A percentile compares a stretch with the other conserved stretches of the same genome.
phyloP scores from a whole-genome alignment of 345 rosid species.

The Linum lewisii region DNA sequence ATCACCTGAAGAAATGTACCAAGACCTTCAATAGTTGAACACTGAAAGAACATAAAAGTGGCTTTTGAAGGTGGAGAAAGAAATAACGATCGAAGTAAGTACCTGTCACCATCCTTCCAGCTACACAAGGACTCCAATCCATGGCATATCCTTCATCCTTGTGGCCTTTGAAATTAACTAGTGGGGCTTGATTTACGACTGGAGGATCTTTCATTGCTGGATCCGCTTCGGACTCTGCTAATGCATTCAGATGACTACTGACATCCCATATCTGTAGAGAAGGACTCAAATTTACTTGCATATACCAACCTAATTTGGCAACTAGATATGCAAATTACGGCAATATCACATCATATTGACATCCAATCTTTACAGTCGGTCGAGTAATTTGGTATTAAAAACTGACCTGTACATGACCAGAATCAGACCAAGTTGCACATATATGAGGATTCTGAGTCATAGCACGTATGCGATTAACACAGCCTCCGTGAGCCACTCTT shows the following conservation, averaged over 20 bases:
- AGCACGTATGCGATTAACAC: slow-evolving; percentile 82
- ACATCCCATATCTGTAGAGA: slow-evolving; percentile 75
- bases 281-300: background rate
- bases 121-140: slow-evolving; percentile 82
- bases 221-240: slow-evolving; percentile 61
- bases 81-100: slow-evolving; percentile 12
- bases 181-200: slow-evolving; percentile 70
- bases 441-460: slow-evolving; percentile 86
- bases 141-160: slow-evolving; percentile 90
- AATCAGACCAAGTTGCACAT: slow-evolving; percentile 90
- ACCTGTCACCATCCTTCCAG: slow-evolving; percentile 91
- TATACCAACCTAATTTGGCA: background rate
- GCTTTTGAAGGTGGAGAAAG: background rate
- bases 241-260: slow-evolving; percentile 67
- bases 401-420: slow-evolving; percentile 81
- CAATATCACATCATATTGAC: background rate
- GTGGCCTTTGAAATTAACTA: slow-evolving; percentile 67
- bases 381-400: too few relatives aligned
- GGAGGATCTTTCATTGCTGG: slow-evolving; percentile 41
- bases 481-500: slow-evolving; percentile 76
- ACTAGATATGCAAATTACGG: background rate
- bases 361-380: too few relatives aligned
- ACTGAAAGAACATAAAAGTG: background rate
- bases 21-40: slow-evolving; percentile 5
- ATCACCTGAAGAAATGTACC: slow-evolving; percentile 44